Evolutionary conservation across 1,139 yeast genomes (phyloP).

Genomic region (Tardiomyces depauwii): DNA sequence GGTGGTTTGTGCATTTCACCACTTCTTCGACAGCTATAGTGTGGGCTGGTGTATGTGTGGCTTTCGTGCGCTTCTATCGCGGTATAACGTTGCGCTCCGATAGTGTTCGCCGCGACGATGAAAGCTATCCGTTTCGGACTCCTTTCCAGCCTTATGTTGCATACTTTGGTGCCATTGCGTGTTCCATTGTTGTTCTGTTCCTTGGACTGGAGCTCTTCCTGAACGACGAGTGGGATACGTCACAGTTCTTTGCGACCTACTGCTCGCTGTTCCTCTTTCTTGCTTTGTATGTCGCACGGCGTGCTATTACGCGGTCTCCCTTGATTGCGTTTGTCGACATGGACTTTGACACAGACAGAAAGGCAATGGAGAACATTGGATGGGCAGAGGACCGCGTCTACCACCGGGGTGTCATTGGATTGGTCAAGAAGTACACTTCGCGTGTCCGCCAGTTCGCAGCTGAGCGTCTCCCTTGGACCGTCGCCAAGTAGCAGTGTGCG

Average conservation of each 20-base stretch:
- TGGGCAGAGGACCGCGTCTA: conserved; percentile 29
- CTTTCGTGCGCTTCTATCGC: conserved; percentile 58
- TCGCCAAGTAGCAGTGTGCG: too few relatives aligned
- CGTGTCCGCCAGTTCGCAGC: too few relatives aligned
- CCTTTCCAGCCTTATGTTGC: conserved; percentile 73
- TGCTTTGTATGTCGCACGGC: conserved; percentile 45
- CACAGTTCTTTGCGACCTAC: conserved; percentile 57
- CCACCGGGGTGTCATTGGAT: neutral
- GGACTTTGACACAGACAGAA: conserved; percentile 69
- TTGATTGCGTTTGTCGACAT: conserved; percentile 51
- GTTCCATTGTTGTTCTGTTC: conserved; percentile 42
- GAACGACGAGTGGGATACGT: conserved; percentile 48
- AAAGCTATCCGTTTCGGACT: conserved; percentile 58
- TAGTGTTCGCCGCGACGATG: conserved; percentile 18
- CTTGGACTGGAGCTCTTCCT: conserved; percentile 62
- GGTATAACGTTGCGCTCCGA: conserved; percentile 48
- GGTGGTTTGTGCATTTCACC: conserved; percentile 50
- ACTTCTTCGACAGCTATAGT: conserved; percentile 63
- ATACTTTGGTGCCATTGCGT: conserved; percentile 49
- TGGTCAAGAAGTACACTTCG: too few relatives aligned
- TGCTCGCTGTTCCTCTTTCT: conserved; percentile 49
- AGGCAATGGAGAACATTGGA: conserved; percentile 38
- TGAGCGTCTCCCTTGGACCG: too few relatives aligned
- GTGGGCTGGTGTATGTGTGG: conserved; percentile 74
- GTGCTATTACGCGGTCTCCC: conserved; percentile 40